These are phyloP conservation scores for Wolfiporia cocos DNA, from an alignment of 1,284 basidiomycete species.

Conservation along the genomic window DNA sequence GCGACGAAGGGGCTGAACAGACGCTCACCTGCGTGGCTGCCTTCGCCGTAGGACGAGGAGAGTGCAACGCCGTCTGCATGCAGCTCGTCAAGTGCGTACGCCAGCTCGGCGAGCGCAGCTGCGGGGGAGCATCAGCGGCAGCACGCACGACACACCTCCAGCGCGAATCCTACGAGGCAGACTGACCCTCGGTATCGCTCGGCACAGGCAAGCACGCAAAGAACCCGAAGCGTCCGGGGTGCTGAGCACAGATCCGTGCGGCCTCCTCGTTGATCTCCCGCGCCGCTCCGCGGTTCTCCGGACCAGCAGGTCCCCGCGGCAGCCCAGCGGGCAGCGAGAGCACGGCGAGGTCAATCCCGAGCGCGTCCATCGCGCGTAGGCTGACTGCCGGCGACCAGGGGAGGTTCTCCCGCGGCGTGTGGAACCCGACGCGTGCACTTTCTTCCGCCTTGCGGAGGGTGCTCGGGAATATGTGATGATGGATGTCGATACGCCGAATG, in stretches of 20 bases:
- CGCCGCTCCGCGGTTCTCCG: slow-evolving; percentile 35
- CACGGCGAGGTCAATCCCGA: slow-evolving; percentile 50
- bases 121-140: slow-evolving; percentile 1
- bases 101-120: slow-evolving; percentile 54
- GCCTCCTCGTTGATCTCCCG: slow-evolving; percentile 43
- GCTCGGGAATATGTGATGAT: slow-evolving; percentile 65
- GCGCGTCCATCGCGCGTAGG: slow-evolving; percentile 50
- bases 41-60: slow-evolving; percentile 54
- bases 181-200: slow-evolving; percentile 49
- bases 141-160: background rate
- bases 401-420: slow-evolving; percentile 51
- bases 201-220: slow-evolving; percentile 59
- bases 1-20: background rate
- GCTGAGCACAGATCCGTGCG: slow-evolving; percentile 36
- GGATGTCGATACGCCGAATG: slow-evolving; percentile 51
- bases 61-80: slow-evolving; percentile 56
- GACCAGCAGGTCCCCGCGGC: slow-evolving; percentile 34
- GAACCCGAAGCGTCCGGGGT: slow-evolving; percentile 58
- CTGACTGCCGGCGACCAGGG: slow-evolving; percentile 60
- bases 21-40: slow-evolving; percentile 25
- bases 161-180: background rate
- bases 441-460: slow-evolving; percentile 29
- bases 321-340: slow-evolving; percentile 57
- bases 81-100: slow-evolving; percentile 51
- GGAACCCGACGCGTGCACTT: slow-evolving; percentile 48